A percentile compares a stretch with the other conserved stretches of the same genome.
Conservation (phyloP, 148 eudicot genomes). For the Amaranthus cruentus region DNA sequence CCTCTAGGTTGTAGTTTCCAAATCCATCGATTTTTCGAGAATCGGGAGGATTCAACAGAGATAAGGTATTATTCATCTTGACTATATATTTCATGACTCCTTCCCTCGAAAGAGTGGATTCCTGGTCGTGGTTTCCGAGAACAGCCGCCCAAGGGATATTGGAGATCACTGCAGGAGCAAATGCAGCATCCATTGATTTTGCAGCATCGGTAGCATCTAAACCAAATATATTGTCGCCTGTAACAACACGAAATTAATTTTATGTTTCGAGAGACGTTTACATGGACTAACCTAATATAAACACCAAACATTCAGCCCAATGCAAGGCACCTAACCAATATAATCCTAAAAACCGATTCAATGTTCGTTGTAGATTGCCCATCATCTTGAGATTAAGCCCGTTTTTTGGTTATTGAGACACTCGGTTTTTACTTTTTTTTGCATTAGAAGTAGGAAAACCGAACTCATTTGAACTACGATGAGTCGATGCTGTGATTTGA, state of each 20-base stretch:
- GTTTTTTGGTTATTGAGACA: too few species aligned
- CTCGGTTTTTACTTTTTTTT: too few species aligned
- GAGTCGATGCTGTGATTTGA: too few species aligned
- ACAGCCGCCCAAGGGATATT: conserved; percentile 91
- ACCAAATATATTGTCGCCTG: conserved; percentile 89
- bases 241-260: background rate
- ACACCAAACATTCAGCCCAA: background rate
- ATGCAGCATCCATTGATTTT: conserved; percentile 71
- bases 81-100: conserved; percentile 77
- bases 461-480: too few species aligned
- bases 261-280: too few species aligned
- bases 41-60: conserved; percentile 61
- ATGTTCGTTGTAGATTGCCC: background rate
- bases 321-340: background rate
- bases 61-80: conserved; percentile 62
- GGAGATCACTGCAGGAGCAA: conserved; percentile 62
- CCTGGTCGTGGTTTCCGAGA: conserved; percentile 92
- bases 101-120: conserved; percentile 65
- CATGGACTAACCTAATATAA: background rate
- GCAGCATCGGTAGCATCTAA: conserved; percentile 59
- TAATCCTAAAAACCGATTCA: background rate
- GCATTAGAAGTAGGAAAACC: too few species aligned
- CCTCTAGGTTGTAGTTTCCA: conserved; percentile 87
- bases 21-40: conserved; percentile 64
- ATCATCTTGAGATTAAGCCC: background rate